Percentiles rank a stretch among this genome's conserved stretches.
phyloP scores from a whole-genome alignment of 495 filamentous ascomycete genomes.

The Parachaetomium inaequale region DNA sequence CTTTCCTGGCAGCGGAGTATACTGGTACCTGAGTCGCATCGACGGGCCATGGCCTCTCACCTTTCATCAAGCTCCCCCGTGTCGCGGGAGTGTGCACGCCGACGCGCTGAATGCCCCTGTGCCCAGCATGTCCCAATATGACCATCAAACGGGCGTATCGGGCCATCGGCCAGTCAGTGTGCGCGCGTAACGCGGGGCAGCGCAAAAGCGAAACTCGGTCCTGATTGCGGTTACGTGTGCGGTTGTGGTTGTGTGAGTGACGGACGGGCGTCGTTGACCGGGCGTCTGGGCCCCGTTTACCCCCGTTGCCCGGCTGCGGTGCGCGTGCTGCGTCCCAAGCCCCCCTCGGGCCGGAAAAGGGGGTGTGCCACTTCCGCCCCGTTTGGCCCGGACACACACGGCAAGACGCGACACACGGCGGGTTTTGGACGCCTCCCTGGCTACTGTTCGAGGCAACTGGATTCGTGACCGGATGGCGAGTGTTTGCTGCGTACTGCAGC shows the following conservation, averaged over 20 bases:
- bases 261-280: slow-evolving; percentile 2
- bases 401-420: neutral
- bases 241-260: neutral
- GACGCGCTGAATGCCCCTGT: slow-evolving; percentile 3
- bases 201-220: neutral
- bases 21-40: neutral
- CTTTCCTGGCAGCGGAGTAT: neutral
- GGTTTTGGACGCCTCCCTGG: neutral
- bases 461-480: neutral
- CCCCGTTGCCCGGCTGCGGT: slow-evolving; percentile 11
- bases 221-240: neutral
- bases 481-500: slow-evolving; percentile 7
- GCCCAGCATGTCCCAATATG: neutral
- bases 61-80: neutral
- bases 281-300: slow-evolving; percentile 1
- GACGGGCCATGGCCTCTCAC: neutral
- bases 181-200: neutral
- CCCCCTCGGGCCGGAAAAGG: neutral
- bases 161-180: neutral
- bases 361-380: slow-evolving; percentile 3
- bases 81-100: neutral
- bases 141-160: neutral
- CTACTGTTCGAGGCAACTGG: neutral
- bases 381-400: neutral
- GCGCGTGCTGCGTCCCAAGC: neutral